Conservation (phyloP, 805 yeast genomes). For the Kodamaea kaohsiungensis region DNA sequence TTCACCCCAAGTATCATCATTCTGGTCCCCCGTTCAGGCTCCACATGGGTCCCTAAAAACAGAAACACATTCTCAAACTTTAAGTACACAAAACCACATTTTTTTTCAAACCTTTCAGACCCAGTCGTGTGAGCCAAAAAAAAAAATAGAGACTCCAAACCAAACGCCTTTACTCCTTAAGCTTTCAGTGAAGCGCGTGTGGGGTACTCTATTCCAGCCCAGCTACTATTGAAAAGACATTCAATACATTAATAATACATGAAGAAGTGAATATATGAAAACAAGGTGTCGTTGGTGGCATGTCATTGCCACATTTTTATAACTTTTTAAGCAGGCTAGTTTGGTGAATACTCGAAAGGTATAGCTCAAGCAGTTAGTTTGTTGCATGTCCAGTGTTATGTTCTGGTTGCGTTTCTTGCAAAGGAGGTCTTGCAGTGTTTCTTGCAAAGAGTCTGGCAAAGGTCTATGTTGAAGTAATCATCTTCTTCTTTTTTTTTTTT, state of each 20-base stretch:
- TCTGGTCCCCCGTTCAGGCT: neutral
- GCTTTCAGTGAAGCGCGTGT: neutral
- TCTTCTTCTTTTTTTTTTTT: neutral
- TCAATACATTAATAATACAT: neutral
- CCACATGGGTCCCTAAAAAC: neutral
- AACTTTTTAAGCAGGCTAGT: neutral
- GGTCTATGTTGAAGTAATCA: neutral
- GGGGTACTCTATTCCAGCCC: neutral
- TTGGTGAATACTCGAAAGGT: neutral
- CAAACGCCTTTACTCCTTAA: neutral
- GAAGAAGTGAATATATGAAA: slow-evolving; percentile 1
- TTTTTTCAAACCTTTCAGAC: neutral
- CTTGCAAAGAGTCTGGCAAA: neutral
- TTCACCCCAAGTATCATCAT: neutral
- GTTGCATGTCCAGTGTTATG: neutral
- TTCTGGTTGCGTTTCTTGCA: too few relatives aligned
- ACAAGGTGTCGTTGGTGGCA: neutral
- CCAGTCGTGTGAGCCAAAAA: neutral
- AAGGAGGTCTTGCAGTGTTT: too few relatives aligned
- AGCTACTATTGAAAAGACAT: neutral
- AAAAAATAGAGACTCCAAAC: neutral
- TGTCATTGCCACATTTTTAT: neutral
- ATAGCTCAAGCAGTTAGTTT: neutral
- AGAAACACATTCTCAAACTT: neutral
- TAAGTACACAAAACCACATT: neutral